Conservation (phyloP, 768 basidiomycete genomes). For the Suillus bovinus region DNA sequence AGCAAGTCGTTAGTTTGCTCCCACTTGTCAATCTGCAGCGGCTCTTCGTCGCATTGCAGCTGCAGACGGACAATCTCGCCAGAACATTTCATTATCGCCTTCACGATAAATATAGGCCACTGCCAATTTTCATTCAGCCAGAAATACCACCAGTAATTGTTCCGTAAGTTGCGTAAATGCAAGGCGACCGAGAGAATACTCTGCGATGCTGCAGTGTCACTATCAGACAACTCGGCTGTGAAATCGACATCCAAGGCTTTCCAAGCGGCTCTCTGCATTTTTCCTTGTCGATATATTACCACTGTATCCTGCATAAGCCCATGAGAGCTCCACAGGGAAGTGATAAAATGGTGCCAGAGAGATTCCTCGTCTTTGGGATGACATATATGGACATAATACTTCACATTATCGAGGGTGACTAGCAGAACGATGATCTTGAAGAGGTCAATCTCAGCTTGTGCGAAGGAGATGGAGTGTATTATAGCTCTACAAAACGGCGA, state of each 20-base stretch:
- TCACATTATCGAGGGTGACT: background rate
- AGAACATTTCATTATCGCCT: background rate
- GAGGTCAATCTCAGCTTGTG: background rate
- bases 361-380: constrained; percentile 1
- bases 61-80: background rate
- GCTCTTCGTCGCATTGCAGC: background rate
- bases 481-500: background rate
- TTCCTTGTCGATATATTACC: background rate
- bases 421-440: background rate
- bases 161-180: background rate
- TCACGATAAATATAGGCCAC: constrained; percentile 3
- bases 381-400: background rate
- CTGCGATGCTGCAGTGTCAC: background rate
- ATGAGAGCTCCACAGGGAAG: background rate
- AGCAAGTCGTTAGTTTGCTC: background rate
- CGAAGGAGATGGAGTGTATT: background rate
- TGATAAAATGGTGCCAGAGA: background rate
- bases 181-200: background rate
- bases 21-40: background rate
- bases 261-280: background rate
- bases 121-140: constrained; percentile 3
- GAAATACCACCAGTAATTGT: constrained; percentile 1
- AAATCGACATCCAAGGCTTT: background rate
- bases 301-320: background rate
- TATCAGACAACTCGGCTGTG: background rate